A percentile compares a stretch with the other conserved stretches of the same genome.
Conservation (phyloP, 306 rosid species). For the Lotus japonicus region DNA sequence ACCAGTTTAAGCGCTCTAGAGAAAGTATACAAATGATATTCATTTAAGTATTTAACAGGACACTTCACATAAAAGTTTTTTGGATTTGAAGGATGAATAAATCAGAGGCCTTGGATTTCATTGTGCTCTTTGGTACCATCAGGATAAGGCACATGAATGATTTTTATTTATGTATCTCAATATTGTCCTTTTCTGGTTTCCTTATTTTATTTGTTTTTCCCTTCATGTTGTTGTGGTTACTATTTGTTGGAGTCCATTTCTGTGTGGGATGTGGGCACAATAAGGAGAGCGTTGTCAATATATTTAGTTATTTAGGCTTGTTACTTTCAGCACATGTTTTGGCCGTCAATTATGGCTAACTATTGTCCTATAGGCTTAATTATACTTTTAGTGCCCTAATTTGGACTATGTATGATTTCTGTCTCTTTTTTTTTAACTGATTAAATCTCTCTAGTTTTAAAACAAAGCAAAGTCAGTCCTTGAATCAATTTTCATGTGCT, state of each 20-base stretch:
- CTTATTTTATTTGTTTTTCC: neutral
- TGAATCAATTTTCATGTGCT: no score
- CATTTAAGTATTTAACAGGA: neutral
- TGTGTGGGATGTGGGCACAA: neutral
- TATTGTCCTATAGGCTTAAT: no score
- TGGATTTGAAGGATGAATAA: slow-evolving; percentile 1
- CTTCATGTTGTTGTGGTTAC: neutral
- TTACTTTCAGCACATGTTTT: neutral
- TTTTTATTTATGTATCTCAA: neutral
- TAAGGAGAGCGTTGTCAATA: neutral
- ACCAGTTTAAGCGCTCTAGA: neutral
- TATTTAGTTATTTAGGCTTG: neutral
- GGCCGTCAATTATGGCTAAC: neutral
- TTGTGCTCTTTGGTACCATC: neutral
- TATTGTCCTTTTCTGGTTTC: neutral
- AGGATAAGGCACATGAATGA: neutral
- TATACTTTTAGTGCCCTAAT: no score
- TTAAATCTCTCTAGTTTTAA: no score
- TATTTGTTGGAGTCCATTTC: neutral
- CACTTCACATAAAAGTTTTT: neutral
- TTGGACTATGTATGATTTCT: no score
- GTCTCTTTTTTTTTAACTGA: no score
- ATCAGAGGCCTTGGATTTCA: neutral
- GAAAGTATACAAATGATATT: neutral
- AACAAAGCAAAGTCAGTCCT: no score